Conservation (phyloP, 768 basidiomycete species). For the Amanita exitialis region DNA sequence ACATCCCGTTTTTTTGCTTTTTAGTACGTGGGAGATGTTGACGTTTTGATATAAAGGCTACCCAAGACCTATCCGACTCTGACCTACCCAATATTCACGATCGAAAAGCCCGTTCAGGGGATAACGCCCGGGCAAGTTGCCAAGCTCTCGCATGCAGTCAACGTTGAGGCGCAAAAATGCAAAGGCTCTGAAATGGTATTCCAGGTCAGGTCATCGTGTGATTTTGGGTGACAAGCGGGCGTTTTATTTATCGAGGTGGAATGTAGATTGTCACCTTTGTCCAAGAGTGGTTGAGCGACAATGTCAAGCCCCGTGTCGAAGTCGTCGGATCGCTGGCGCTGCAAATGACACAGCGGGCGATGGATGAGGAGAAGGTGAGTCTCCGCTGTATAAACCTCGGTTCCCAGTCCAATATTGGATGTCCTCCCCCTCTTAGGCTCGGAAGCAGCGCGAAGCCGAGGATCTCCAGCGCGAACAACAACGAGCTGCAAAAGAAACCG, state of each 20-base stretch:
- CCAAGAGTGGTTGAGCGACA: constrained; percentile 61
- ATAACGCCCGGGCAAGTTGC: constrained; percentile 46
- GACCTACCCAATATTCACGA: constrained; percentile 55
- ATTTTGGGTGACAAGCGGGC: neutral
- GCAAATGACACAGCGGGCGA: constrained; percentile 68
- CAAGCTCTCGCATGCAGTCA: constrained; percentile 49
- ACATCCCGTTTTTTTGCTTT: neutral
- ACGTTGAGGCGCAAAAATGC: constrained; percentile 52
- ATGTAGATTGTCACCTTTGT: constrained; percentile 52
- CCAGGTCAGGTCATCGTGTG: constrained; percentile 36
- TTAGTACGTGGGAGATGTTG: constrained; percentile 1
- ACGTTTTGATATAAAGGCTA: constrained; percentile 40
- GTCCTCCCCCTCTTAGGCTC: constrained; percentile 25
- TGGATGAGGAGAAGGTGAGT: constrained; percentile 62
- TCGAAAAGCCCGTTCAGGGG: constrained; percentile 57
- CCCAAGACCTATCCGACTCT: constrained; percentile 75
- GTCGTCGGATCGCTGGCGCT: constrained; percentile 62
- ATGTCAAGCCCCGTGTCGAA: constrained; percentile 48
- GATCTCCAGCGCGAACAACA: constrained; percentile 42
- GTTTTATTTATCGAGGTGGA: neutral
- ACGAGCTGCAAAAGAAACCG: constrained; percentile 40
- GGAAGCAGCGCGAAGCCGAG: constrained; percentile 43
- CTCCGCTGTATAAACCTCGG: too few species aligned
- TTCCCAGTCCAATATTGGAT: neutral
- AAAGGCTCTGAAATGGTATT: constrained; percentile 74